These are phyloP conservation scores for Yamadazyma friedrichii DNA, from an alignment of 1,139 yeast genomes.

Conservation along the genomic window DNA sequence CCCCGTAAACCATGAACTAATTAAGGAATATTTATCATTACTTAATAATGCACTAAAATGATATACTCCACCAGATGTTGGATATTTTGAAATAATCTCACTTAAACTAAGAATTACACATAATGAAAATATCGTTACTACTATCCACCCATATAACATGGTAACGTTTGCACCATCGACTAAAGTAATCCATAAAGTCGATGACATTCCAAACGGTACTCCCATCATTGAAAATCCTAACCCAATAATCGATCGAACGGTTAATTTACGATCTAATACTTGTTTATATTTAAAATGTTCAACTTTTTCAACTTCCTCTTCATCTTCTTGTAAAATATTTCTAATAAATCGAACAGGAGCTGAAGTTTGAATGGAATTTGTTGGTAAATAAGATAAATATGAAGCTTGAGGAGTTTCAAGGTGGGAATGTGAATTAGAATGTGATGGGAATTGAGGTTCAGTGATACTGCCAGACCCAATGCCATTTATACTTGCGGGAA, in stretches of 20 bases:
- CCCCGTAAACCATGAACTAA: constrained; percentile 73
- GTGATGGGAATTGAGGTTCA: neutral
- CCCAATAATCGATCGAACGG: constrained; percentile 68
- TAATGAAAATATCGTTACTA: constrained; percentile 60
- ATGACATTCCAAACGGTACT: constrained; percentile 72
- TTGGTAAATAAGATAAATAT: constrained; percentile 19
- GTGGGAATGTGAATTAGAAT: neutral
- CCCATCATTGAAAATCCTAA: constrained; percentile 77
- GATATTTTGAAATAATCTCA: constrained; percentile 72
- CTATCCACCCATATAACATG: constrained; percentile 66
- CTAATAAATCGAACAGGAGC: constrained; percentile 23
- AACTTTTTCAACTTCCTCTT: constrained; percentile 55
- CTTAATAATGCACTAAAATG: constrained; percentile 74
- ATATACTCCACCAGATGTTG: constrained; percentile 72
- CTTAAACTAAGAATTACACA: constrained; percentile 66
- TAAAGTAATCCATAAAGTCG: constrained; percentile 66
- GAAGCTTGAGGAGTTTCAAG: constrained; percentile 18
- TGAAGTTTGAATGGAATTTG: constrained; percentile 12
- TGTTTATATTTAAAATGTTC: constrained; percentile 74
- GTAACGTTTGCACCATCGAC: constrained; percentile 75
- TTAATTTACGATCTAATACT: constrained; percentile 61
- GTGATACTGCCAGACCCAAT: too few species aligned
- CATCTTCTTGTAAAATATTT: constrained; percentile 27
- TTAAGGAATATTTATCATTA: constrained; percentile 50
- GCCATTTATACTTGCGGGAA: too few species aligned